These are phyloP conservation scores for Populus trichocarpa DNA, from an alignment of 441 rosid genomes.

Conservation along the genomic window DNA sequence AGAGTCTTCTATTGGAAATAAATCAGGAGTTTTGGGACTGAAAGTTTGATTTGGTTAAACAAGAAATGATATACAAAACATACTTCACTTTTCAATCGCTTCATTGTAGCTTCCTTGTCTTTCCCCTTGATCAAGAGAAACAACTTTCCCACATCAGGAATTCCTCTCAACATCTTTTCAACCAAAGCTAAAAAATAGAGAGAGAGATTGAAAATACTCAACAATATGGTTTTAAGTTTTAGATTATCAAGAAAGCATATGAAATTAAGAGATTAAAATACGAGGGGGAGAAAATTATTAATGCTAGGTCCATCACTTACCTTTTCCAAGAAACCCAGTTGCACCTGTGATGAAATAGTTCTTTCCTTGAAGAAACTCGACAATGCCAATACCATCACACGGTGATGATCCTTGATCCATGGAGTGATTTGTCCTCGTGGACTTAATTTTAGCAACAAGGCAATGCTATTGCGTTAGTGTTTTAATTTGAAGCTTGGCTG, in stretches of 20 bases:
- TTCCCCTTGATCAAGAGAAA: slow-evolving; percentile 19
- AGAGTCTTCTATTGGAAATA: background rate
- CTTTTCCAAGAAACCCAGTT: slow-evolving; percentile 30
- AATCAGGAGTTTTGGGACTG: background rate
- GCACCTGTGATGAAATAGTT: slow-evolving; percentile 27
- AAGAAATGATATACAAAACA: background rate
- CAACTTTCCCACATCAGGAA: slow-evolving; percentile 17
- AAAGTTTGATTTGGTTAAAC: background rate
- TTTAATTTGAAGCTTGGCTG: background rate
- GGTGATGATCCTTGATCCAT: background rate
- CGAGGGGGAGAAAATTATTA: no score
- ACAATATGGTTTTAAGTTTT: background rate
- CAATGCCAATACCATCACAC: slow-evolving; percentile 15
- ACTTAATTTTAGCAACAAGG: background rate
- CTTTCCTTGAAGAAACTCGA: slow-evolving; percentile 22
- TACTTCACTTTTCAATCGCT: slow-evolving; percentile 18
- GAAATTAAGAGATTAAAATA: no score
- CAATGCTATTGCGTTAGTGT: background rate
- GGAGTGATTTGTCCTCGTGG: background rate
- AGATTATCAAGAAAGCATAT: no score
- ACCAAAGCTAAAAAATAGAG: slow-evolving; percentile 4
- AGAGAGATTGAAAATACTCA: background rate
- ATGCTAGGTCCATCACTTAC: background rate
- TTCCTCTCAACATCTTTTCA: slow-evolving; percentile 24
- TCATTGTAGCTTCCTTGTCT: slow-evolving; percentile 5